Evolutionary conservation across 2,329 filamentous ascomycete species (phyloP).

Genomic region (Colletotrichum karsti): DNA sequence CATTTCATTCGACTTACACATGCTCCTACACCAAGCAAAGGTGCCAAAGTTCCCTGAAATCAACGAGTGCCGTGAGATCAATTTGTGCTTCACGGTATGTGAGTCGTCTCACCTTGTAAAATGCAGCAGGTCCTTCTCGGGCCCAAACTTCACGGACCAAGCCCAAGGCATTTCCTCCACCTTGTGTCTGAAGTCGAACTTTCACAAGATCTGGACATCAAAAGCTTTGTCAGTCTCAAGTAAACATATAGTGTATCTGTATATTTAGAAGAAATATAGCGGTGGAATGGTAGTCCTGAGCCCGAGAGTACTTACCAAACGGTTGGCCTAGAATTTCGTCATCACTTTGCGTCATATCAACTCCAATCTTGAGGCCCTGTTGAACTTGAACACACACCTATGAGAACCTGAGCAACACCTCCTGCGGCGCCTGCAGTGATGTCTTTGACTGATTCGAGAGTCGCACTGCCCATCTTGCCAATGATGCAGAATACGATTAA

Average conservation of each 20-base stretch:
- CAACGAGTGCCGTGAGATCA: rapidly evolving
- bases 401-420: background rate
- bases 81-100: background rate
- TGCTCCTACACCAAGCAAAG: background rate
- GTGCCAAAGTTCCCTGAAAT: background rate
- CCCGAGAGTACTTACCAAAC: background rate
- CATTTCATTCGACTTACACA: background rate
- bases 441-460: background rate
- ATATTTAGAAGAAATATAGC: too few species aligned
- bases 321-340: background rate
- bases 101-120: background rate
- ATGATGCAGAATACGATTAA: background rate
- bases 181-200: background rate
- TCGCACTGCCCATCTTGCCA: background rate
- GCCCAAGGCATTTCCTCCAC: background rate
- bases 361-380: too few species aligned
- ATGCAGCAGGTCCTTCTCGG: background rate
- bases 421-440: background rate
- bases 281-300: too few species aligned
- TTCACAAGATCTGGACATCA: background rate
- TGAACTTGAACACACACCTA: background rate
- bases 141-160: background rate
- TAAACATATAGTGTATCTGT: too few species aligned
- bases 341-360: background rate
- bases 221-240: background rate